A percentile compares a stretch with the other conserved stretches of the same genome.
Evolutionary conservation across 345 rosid species (phyloP).

Genomic region (Populus davidiana): DNA sequence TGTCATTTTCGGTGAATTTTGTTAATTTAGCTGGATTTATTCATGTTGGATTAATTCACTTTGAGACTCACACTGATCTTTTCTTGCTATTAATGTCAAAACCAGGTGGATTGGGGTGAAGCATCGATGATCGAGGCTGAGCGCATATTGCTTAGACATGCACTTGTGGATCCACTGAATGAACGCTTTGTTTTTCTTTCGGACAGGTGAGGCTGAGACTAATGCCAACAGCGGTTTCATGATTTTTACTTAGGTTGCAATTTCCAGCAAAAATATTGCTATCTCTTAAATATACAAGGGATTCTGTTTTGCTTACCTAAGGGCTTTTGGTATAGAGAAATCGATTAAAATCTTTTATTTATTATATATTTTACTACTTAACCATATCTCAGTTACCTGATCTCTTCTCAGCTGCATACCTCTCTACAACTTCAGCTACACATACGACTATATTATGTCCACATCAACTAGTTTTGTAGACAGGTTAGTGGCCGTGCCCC

Average conservation of each 20-base stretch:
- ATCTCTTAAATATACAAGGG: not conserved
- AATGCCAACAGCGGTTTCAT: slow-evolving; percentile 1
- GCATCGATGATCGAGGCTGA: slow-evolving; percentile 95
- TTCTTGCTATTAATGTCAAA: not conserved
- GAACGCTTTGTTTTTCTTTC: slow-evolving; percentile 89
- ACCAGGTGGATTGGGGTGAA: slow-evolving; percentile 97
- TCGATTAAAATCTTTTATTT: too few species aligned
- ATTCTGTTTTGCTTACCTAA: not conserved
- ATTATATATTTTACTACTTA: slow-evolving; percentile 24
- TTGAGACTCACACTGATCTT: not conserved
- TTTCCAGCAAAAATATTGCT: not conserved
- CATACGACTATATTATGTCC: slow-evolving; percentile 84
- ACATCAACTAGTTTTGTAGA: slow-evolving; percentile 87
- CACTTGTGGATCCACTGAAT: slow-evolving; percentile 69
- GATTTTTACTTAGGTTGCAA: not conserved
- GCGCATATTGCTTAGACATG: slow-evolving; percentile 85
- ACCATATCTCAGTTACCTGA: slow-evolving; percentile 33
- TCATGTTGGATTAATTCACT: not conserved
- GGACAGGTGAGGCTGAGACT: slow-evolving; percentile 66
- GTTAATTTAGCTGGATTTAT: not conserved
- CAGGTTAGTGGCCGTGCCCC: slow-evolving; percentile 54
- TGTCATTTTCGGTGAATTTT: not conserved
- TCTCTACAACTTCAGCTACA: slow-evolving; percentile 88
- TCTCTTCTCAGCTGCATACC: slow-evolving; percentile 92
- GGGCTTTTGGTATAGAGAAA: too few species aligned